phyloP scores from a whole-genome alignment of 805 yeast species.

The Lipomyces mesembrius region DNA sequence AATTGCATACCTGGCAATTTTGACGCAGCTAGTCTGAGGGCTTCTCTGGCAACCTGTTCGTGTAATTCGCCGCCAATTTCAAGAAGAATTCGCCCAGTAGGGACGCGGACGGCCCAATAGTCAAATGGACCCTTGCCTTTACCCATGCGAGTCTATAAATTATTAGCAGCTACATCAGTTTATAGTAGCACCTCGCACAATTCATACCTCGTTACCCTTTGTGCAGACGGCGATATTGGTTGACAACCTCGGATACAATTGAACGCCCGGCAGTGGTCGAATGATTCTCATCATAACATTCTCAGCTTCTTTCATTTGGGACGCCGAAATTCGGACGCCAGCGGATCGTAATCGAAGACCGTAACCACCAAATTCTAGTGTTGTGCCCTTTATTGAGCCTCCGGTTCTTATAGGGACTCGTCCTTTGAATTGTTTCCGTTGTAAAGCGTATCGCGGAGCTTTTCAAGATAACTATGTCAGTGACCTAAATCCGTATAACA shows the following conservation, averaged over 20 bases:
- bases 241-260: slow-evolving; percentile 76
- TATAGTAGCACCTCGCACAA: not conserved
- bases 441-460: slow-evolving; percentile 3
- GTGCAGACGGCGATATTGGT: slow-evolving; percentile 90
- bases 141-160: slow-evolving; percentile 86
- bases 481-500: not conserved
- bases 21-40: slow-evolving; percentile 83
- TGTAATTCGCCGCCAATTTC: slow-evolving; percentile 81
- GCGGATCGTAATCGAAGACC: slow-evolving; percentile 89
- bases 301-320: slow-evolving; percentile 90
- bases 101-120: slow-evolving; percentile 95
- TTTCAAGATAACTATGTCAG: not conserved
- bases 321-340: slow-evolving; percentile 83
- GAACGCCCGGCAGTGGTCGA: slow-evolving; percentile 70
- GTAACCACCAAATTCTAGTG: slow-evolving; percentile 76
- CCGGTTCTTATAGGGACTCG: slow-evolving; percentile 93
- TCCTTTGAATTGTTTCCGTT: slow-evolving; percentile 87
- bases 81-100: slow-evolving; percentile 90
- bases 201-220: slow-evolving; percentile 79
- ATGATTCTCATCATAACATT: slow-evolving; percentile 80
- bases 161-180: not conserved
- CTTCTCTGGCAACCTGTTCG: slow-evolving; percentile 87
- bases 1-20: slow-evolving; percentile 63
- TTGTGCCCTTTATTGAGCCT: slow-evolving; percentile 87
- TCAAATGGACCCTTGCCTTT: slow-evolving; percentile 98